Evolutionary conservation across 1,284 basidiomycete species (phyloP).

Genomic region (Fomitopsis betulina): DNA sequence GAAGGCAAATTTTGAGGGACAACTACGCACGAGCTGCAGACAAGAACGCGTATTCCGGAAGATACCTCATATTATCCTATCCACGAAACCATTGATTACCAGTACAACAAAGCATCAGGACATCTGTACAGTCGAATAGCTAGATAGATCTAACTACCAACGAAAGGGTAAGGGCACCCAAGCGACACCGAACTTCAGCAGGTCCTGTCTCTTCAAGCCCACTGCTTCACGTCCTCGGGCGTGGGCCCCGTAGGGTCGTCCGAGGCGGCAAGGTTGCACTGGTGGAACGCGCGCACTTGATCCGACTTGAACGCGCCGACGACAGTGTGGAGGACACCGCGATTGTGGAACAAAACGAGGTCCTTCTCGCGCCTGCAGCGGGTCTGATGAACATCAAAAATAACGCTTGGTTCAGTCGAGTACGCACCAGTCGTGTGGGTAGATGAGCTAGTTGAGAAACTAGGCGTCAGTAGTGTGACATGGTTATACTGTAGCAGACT

Average conservation of each 20-base stretch:
- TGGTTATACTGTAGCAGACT: background rate
- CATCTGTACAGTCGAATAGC: background rate
- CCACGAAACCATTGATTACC: too few relatives aligned
- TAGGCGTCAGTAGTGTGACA: constrained; percentile 4
- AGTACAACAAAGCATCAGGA: too few relatives aligned
- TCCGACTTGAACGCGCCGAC: constrained; percentile 71
- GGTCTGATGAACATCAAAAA: background rate
- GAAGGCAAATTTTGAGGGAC: too few relatives aligned
- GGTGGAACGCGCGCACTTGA: constrained; percentile 65
- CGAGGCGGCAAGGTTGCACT: constrained; percentile 64
- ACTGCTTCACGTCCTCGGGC: constrained; percentile 41
- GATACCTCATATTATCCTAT: too few relatives aligned
- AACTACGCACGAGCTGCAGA: too few relatives aligned
- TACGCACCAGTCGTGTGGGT: constrained; percentile 58
- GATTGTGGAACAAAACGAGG: constrained; percentile 68
- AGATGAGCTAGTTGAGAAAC: constrained; percentile 38
- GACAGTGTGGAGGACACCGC: constrained; percentile 74
- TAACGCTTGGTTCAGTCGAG: background rate
- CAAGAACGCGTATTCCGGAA: too few relatives aligned
- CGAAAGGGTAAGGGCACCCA: too few relatives aligned
- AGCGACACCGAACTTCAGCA: too few relatives aligned
- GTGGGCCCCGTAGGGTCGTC: constrained; percentile 49
- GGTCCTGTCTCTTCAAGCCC: constrained; percentile 19
- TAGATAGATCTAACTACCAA: too few relatives aligned
- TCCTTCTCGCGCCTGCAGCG: constrained; percentile 47